These are phyloP conservation scores for Paramecium primaurelia DNA, from an alignment of 73 alveolate genomes.

Conservation along the genomic window DNA sequence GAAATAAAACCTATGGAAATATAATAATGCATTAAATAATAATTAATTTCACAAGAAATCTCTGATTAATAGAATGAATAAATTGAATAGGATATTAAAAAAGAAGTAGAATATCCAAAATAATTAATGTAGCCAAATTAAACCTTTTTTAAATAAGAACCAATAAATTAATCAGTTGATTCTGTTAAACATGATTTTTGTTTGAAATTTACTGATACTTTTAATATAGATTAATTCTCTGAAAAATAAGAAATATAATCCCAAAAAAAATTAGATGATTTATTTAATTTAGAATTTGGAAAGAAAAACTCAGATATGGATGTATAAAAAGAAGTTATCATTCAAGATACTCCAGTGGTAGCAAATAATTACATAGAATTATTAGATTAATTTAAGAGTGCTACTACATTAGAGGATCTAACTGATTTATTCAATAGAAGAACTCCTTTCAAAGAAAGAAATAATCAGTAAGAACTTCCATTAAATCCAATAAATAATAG, in stretches of 20 bases:
- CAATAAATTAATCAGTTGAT: not conserved
- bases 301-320: not conserved
- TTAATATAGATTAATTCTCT: not conserved
- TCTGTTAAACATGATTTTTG: not conserved
- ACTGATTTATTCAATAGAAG: not conserved
- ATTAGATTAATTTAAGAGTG: conserved; percentile 16
- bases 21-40: not conserved
- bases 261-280: not conserved
- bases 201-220: not conserved
- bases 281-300: not conserved
- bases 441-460: not conserved
- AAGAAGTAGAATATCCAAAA: not conserved
- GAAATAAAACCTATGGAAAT: not conserved
- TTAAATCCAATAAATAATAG: not conserved
- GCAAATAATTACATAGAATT: not conserved
- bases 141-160: not conserved
- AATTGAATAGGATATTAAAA: not conserved
- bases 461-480: not conserved
- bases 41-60: not conserved
- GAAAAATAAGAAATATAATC: not conserved
- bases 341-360: not conserved
- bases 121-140: not conserved
- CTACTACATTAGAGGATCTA: conserved; percentile 6
- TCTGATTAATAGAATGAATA: not conserved
- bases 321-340: not conserved